Evolutionary conservation across 2,329 filamentous ascomycete genomes (phyloP).

Genomic region (Fonsecaea pugnacius): DNA sequence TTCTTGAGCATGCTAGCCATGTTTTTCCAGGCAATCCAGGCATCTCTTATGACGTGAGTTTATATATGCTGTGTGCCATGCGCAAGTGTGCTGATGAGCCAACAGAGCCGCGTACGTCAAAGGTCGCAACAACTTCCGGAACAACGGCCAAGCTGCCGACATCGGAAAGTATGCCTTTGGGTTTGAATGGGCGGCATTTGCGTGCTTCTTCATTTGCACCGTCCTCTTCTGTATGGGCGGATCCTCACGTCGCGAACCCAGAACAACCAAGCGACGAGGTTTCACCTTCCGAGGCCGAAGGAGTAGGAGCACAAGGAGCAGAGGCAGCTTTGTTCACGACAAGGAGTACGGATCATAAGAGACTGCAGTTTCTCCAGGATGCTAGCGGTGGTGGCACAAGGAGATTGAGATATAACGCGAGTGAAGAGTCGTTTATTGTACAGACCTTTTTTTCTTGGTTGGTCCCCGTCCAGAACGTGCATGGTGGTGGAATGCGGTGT

Average conservation of each 20-base stretch:
- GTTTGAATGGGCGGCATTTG: slow-evolving; percentile 65
- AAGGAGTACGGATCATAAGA: slow-evolving; percentile 37
- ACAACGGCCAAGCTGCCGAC: slow-evolving; percentile 53
- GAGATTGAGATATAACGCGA: not conserved
- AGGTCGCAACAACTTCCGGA: slow-evolving; percentile 61
- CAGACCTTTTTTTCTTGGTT: not conserved
- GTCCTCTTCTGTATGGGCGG: slow-evolving; percentile 61
- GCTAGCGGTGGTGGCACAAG: not conserved
- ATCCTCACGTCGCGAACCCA: slow-evolving; percentile 20
- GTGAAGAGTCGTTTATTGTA: slow-evolving; percentile 15
- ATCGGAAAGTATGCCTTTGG: slow-evolving; percentile 63
- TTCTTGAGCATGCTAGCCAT: slow-evolving; percentile 58
- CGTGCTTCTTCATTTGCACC: slow-evolving; percentile 59
- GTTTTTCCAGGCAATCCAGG: slow-evolving; percentile 63
- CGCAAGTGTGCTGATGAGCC: slow-evolving; percentile 12
- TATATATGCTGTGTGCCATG: slow-evolving; percentile 5
- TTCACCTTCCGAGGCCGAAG: slow-evolving; percentile 33
- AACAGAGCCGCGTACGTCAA: slow-evolving; percentile 63
- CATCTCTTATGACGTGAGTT: slow-evolving; percentile 66
- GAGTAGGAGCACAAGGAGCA: slow-evolving; percentile 36
- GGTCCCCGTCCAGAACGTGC: not conserved
- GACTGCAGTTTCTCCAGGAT: not conserved
- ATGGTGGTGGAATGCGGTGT: not conserved
- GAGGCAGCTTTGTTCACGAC: slow-evolving; percentile 40
- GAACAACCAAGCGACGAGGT: slow-evolving; percentile 15